Evolutionary conservation across 2,329 filamentous ascomycete genomes (phyloP).

Genomic region (Colletotrichum camelliae): DNA sequence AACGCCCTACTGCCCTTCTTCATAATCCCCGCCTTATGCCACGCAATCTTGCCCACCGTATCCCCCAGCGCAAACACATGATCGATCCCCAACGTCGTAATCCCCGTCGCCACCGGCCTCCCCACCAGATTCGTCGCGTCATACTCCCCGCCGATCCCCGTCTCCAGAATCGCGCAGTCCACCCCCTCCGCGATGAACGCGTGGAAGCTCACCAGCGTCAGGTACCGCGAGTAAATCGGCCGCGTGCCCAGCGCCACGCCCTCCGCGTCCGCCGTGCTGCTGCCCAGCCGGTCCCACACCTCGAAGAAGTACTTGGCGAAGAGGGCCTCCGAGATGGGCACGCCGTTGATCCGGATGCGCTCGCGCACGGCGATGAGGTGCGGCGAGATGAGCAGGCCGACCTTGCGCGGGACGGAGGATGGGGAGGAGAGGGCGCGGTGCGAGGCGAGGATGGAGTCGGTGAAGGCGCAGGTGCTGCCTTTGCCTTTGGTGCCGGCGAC

Average conservation of each 20-base stretch:
- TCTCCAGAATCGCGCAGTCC: slow-evolving; percentile 83
- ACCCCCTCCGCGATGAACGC: slow-evolving; percentile 80
- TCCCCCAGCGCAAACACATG: slow-evolving; percentile 81
- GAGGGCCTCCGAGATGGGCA: slow-evolving; percentile 68
- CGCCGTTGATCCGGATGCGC: slow-evolving; percentile 80
- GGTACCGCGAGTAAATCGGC: slow-evolving; percentile 90
- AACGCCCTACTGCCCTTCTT: slow-evolving; percentile 61
- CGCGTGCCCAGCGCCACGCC: slow-evolving; percentile 67
- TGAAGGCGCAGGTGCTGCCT: slow-evolving; percentile 84
- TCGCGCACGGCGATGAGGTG: slow-evolving; percentile 85
- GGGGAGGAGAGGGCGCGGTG: slow-evolving; percentile 13
- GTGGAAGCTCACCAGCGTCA: slow-evolving; percentile 89
- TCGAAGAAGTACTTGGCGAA: slow-evolving; percentile 86
- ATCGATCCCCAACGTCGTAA: slow-evolving; percentile 85
- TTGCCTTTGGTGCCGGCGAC: slow-evolving; percentile 96
- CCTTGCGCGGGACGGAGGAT: slow-evolving; percentile 31
- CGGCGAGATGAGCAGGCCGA: slow-evolving; percentile 86
- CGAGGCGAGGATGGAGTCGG: slow-evolving; percentile 72
- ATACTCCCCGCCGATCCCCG: slow-evolving; percentile 92
- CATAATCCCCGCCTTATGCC: slow-evolving; percentile 92
- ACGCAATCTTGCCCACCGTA: slow-evolving; percentile 81
- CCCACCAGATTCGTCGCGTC: slow-evolving; percentile 87
- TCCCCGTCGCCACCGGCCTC: slow-evolving; percentile 62
- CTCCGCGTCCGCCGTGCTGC: slow-evolving; percentile 44
- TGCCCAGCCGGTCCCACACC: slow-evolving; percentile 71